A percentile compares a stretch with the other conserved stretches of the same genome.
Conservation (phyloP, 129 eudicot genomes). For the Dittrichia graveolens region DNA sequence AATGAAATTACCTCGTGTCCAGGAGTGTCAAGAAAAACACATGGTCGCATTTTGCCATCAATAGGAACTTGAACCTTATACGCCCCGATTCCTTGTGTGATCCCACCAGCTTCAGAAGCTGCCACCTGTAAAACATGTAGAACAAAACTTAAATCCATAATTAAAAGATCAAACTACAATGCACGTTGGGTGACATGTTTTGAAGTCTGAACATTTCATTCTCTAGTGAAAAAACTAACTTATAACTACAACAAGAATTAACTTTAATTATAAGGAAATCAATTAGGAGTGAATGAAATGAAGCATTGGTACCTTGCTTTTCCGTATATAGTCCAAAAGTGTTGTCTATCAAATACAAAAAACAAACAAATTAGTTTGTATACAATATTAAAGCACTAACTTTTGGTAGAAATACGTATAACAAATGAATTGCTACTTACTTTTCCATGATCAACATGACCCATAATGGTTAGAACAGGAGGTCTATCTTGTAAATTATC, state of each 20-base stretch:
- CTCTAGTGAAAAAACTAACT: constrained; percentile 4
- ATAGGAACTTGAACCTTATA: constrained; percentile 88
- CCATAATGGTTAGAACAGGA: constrained; percentile 96
- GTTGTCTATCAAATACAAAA: constrained; percentile 71
- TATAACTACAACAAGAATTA: constrained; percentile 7
- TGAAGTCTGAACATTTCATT: background rate
- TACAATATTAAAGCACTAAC: constrained; percentile 14
- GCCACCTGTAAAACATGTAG: constrained; percentile 64
- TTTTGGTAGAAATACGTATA: background rate
- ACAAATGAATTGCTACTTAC: constrained; percentile 31
- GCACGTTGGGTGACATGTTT: background rate
- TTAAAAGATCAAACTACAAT: constrained; percentile 5
- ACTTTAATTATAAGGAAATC: background rate
- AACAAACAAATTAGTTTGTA: constrained; percentile 8
- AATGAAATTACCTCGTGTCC: constrained; percentile 80
- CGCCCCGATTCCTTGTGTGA: constrained; percentile 98
- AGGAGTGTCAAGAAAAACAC: constrained; percentile 98
- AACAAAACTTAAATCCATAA: constrained; percentile 32
- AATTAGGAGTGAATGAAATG: constrained; percentile 8
- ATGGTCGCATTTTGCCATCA: constrained; percentile 71
- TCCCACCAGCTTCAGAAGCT: constrained; percentile 99
- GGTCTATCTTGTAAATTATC: constrained; percentile 87
- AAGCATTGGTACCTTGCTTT: constrained; percentile 75
- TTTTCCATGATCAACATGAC: constrained; percentile 98
- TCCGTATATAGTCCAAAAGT: constrained; percentile 84